Percentiles rank a stretch among this genome's conserved stretches.
phyloP scores from a whole-genome alignment of 1,139 yeast genomes.

The Saccharomyces pastorianus region DNA sequence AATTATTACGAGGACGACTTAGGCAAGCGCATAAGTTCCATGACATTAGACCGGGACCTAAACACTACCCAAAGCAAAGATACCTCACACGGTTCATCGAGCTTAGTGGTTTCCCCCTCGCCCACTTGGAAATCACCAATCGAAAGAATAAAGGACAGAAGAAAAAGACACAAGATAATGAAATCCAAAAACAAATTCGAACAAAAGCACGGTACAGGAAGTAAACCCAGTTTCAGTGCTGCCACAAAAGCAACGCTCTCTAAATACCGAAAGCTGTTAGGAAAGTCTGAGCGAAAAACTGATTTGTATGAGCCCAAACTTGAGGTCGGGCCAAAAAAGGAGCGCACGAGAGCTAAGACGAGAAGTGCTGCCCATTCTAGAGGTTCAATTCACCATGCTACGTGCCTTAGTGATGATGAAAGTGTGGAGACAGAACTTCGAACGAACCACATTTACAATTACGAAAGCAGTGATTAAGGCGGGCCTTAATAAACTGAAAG shows the following conservation, averaged over 20 bases:
- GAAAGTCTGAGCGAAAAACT: neutral
- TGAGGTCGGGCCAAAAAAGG: neutral
- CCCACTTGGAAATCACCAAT: constrained; percentile 14
- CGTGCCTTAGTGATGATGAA: constrained; percentile 5
- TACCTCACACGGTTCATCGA: neutral
- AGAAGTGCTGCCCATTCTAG: neutral
- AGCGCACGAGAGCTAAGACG: neutral
- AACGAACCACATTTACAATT: constrained; percentile 16
- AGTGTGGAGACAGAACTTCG: constrained; percentile 17
- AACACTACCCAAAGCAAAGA: neutral
- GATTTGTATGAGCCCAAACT: neutral
- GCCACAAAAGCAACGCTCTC: neutral
- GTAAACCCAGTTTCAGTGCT: neutral
- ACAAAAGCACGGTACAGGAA: neutral
- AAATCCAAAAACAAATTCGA: neutral
- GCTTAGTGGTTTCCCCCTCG: constrained; percentile 7
- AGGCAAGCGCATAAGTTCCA: neutral
- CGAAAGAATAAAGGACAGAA: constrained; percentile 7
- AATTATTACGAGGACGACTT: constrained; percentile 10
- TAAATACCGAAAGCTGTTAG: neutral
- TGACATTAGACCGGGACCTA: neutral
- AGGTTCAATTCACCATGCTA: neutral
- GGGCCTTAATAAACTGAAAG: neutral
- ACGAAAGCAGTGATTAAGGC: constrained; percentile 6
- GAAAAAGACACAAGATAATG: constrained; percentile 2